phyloP scores from a whole-genome alignment of 2,329 filamentous ascomycete species.

The Pezicula carpinea region DNA sequence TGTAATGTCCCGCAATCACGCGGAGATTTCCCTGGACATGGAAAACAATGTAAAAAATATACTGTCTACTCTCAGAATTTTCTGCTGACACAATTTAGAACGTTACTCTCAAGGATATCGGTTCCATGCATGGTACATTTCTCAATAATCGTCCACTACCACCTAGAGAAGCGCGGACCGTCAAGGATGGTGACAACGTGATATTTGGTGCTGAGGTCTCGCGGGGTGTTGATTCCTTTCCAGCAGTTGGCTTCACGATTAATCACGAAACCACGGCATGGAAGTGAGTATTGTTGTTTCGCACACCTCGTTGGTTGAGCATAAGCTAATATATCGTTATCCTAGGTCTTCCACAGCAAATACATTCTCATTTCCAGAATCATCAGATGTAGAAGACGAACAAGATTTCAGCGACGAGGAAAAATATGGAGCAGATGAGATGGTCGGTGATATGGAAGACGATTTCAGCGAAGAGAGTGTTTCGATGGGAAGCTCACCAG shows the following conservation, averaged over 20 bases:
- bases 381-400: slow-evolving; percentile 25
- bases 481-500: slow-evolving; percentile 18
- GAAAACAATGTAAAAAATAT: slow-evolving; percentile 37
- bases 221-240: slow-evolving; percentile 37
- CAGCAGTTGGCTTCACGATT: slow-evolving; percentile 25
- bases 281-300: slow-evolving; percentile 18
- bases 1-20: slow-evolving; percentile 68
- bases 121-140: slow-evolving; percentile 59
- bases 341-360: slow-evolving; percentile 10
- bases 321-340: slow-evolving; percentile 4
- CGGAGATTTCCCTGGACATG: slow-evolving; percentile 43
- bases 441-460: slow-evolving; percentile 11
- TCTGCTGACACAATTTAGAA: slow-evolving; percentile 23
- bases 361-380: slow-evolving; percentile 22
- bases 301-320: neutral
- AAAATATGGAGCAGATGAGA: slow-evolving; percentile 11
- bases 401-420: slow-evolving; percentile 22
- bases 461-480: slow-evolving; percentile 22
- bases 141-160: slow-evolving; percentile 42
- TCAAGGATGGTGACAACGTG: slow-evolving; percentile 34
- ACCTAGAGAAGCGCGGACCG: slow-evolving; percentile 19
- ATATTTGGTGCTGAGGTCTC: slow-evolving; percentile 45
- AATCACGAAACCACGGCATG: slow-evolving; percentile 19
- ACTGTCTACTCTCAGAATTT: neutral
- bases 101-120: slow-evolving; percentile 47